phyloP scores from a whole-genome alignment of 345 rosid species.

The Zanthoxylum bungeanum region DNA sequence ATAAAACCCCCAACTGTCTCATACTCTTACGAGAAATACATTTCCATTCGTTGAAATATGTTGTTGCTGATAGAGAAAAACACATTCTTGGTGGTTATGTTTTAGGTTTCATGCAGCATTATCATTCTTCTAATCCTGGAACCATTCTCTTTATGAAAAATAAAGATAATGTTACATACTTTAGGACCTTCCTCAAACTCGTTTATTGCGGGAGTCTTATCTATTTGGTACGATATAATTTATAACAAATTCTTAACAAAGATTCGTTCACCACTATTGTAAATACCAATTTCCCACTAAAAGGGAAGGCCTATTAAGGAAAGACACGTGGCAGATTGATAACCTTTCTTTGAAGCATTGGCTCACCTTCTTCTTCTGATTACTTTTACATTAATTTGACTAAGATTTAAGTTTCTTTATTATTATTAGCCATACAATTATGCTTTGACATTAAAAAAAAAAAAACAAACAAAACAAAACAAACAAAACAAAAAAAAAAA shows the following conservation, averaged over 20 bases:
- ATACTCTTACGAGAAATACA: no score
- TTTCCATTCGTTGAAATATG: no score
- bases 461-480: no score
- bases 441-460: background rate
- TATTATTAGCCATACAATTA: background rate
- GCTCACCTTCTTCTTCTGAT: conserved; percentile 12
- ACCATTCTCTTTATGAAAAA: no score
- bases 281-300: conserved; percentile 6
- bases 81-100: conserved; percentile 4
- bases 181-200: no score
- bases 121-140: no score
- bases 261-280: background rate
- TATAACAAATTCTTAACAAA: no score
- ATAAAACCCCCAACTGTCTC: no score
- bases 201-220: no score
- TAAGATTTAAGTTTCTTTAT: background rate
- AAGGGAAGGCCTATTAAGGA: background rate
- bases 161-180: no score
- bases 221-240: no score
- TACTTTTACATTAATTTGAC: background rate
- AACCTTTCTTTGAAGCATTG: conserved; percentile 21
- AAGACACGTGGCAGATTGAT: conserved; percentile 21
- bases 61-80: background rate
- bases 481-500: background rate
- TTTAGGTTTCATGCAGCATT: background rate